Base-by-base conservation (phyloP, 1,284 basidiomycete species). In the Stereum hirsutum region DNA sequence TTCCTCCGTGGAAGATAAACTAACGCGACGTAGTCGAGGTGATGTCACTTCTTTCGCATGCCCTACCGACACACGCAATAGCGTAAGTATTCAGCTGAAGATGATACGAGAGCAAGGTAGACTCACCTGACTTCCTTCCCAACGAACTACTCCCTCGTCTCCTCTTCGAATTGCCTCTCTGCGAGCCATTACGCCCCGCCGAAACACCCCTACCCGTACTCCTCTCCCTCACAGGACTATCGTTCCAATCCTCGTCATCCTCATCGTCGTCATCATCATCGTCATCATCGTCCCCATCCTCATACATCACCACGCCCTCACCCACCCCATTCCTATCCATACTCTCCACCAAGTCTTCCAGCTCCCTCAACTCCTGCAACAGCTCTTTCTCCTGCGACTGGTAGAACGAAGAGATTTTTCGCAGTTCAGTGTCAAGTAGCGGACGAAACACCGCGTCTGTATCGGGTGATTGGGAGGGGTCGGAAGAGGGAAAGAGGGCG, bases 341-440 rank as follows among this genome's bases (percentile, higher is more conserved):
- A 49, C 70, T 62, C 21, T 64, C 57, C 5, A 92, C 69, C 31
- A 84, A 75, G n/a, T 72, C 72, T 52, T 87, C 79, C 32, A 95
- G 59, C 15, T 75, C 68, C 1, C 68, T 64, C 5, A 88, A 65
- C 24, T 87, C 81, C 2, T 72, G 70, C 11, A 78, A 55, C 1
- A 94, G 60, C 46, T 93, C 87, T 31, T 70, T 74, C 54, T 87
- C 81, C 60, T 93, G 89, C 6, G 66, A 56, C 45, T 76, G 73
- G 62, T 97, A 98, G 60, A 98, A 98, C 1, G 69, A 49, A 25
- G 70, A 68, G 19, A 98, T 85, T 71, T 95, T 98, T 56, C 72
- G 67, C 33, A 95, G 69, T 57, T 99, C 93, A 46, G 75, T 71
- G 59, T 96, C 86, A 26, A 97, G 72, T 0, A 93, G 70, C 0